Base-by-base conservation (phyloP, 495 filamentous ascomycete genomes). In the Saxophila tyrrhenica region DNA sequence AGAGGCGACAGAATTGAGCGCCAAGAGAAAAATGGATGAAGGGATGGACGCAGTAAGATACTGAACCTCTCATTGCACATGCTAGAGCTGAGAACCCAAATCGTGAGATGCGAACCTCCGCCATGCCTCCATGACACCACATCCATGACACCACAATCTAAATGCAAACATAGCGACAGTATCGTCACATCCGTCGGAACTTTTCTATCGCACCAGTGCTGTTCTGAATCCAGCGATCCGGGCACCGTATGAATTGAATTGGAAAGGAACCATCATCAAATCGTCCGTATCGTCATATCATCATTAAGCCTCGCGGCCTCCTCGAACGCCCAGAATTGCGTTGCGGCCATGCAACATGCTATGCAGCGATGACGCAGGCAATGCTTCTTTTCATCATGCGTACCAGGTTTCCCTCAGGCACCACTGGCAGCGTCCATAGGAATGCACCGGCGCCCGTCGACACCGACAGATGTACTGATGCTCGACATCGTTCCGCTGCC, bases 271-370 rank as follows among this genome's bases (percentile, higher is more conserved):
- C 29, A 35, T 35, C 29, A 35, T 35, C 13, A 7, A n/a, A 35
- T 35, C 29, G 29, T 35, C 29, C 29, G 13, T 35, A 35, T 48
- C 43, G 52, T 52, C 29, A 39, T 25, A 32, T 22, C 5, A 23
- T 58, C 56, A 38, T 58, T 25, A 53, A 58, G 56, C 56, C 56
- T 59, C 25, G 56, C 56, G 56, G 56, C 56, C 53, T 23, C 51
- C 17, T 44, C 46, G n/a, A n/a, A n/a, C n/a, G n/a, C 23, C 25
- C 19, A 13, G 16, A 39, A 16, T 51, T 25, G n/a, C 5, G 25
- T 2, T 32, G 47, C 25, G 1, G 47, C 20, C 20, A 49, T 29
- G 24, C 22, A 15, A 15, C n/a, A 29, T 49, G 21, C 11, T 17
- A n/a, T n/a, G n/a, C n/a, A n/a, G n/a, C n/a, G n/a, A n/a, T n/a